Percentiles rank a stretch among this genome's conserved stretches.
Evolutionary conservation across 1,284 basidiomycete species (phyloP).

Genomic region (Leccinum colubrinum): DNA sequence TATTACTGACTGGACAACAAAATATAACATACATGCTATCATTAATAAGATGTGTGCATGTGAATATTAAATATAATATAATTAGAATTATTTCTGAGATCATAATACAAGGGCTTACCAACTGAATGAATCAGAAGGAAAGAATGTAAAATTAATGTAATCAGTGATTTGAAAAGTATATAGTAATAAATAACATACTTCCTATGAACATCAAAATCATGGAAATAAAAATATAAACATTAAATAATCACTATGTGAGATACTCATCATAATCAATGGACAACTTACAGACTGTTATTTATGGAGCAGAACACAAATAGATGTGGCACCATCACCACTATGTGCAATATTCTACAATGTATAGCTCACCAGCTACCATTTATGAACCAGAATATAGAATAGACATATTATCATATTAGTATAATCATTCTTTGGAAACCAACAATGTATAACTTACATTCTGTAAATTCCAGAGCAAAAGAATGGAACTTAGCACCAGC

Average conservation of each 20-base stretch:
- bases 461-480: not conserved
- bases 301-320: not conserved
- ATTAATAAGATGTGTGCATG: not conserved
- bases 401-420: not conserved
- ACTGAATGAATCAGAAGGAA: not conserved
- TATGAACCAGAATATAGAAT: not conserved
- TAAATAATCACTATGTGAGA: not conserved
- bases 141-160: not conserved
- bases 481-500: not conserved
- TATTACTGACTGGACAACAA: not conserved
- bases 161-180: not conserved
- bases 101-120: not conserved
- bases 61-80: not conserved
- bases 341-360: not conserved
- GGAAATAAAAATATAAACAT: not conserved
- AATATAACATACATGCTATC: not conserved
- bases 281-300: not conserved
- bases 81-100: not conserved
- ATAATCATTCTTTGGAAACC: not conserved
- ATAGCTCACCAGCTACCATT: not conserved
- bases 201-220: not conserved
- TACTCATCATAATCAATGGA: not conserved
- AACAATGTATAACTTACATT: not conserved
- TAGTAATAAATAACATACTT: not conserved
- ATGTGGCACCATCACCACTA: not conserved